Conservation (phyloP, 495 filamentous ascomycete genomes). For the Penicillium nucicola region DNA sequence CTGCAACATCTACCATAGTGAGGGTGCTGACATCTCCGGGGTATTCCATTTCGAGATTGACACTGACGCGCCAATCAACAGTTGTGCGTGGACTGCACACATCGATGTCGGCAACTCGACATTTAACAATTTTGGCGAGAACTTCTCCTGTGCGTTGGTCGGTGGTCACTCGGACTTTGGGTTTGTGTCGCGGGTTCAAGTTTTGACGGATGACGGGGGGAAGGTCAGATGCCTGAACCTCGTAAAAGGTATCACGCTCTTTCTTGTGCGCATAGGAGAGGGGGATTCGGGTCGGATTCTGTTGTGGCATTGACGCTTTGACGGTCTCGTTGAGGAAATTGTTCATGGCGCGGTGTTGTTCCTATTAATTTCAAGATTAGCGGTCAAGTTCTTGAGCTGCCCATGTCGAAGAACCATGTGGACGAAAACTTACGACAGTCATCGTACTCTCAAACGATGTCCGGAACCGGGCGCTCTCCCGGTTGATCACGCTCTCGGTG, state of each 20-base stretch:
- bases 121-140: constrained; percentile 84
- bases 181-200: constrained; percentile 54
- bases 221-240: constrained; percentile 59
- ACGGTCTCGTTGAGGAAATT: constrained; percentile 73
- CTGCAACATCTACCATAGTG: constrained; percentile 28
- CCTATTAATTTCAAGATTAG: constrained; percentile 40
- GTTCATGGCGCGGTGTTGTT: constrained; percentile 76
- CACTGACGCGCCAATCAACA: constrained; percentile 83
- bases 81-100: constrained; percentile 67
- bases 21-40: constrained; percentile 63
- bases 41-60: constrained; percentile 87
- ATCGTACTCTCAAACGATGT: constrained; percentile 75
- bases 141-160: constrained; percentile 70
- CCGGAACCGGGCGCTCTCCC: constrained; percentile 43
- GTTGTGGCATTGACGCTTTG: constrained; percentile 38
- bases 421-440: constrained; percentile 63
- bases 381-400: too few species aligned
- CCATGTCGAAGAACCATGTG: neutral
- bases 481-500: constrained; percentile 63
- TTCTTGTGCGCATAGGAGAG: constrained; percentile 77
- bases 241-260: constrained; percentile 78
- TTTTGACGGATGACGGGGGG: constrained; percentile 53
- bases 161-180: constrained; percentile 73
- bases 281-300: constrained; percentile 53
- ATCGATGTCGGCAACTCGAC: constrained; percentile 76